Evolutionary conservation across 1,139 yeast species (phyloP), one percentile per base, ranked within the genome.

Genomic region (Debaryomyces nepalensis): DNA sequence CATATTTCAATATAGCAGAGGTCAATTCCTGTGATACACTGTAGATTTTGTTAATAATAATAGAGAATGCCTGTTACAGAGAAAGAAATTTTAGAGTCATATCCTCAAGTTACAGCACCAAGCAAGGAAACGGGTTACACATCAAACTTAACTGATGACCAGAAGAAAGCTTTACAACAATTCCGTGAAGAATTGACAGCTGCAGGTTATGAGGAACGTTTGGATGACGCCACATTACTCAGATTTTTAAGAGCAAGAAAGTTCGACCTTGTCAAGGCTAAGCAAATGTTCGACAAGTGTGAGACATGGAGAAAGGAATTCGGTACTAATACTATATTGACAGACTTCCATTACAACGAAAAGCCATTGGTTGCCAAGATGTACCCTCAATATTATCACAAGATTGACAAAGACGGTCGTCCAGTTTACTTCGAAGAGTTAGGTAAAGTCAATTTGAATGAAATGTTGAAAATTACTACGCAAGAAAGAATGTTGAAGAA

Each of bases 381-480:
- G 69, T 93, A 93, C 66, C 99, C 99, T 23, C 97, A 91, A 69
- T 93, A 91, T 70, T 93, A 93, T 69, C 98, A 93, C 73, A 91
- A 93, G 75, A 88, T 93, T 35, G 99, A 93, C 66, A 88, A 79
- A 59, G 99, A 93, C 50, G 99, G 99, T 38, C 85, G 99, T 59
- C 99, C 99, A 3, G 85, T 90, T 41, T 93, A 93, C 69, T 78
- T 85, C 56, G 99, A 93, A 73, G 97, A 93, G 64, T 78, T 93
- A 53, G 99, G 99, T 44, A 73, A 83, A 44, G 97, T 93, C 49
- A 88, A 91, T 68, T 77, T 93, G 64, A 76, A 82, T 32, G 95
- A 89, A 64, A 87, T 93, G 96, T 82, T 88, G 74, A 87, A 89
- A 69, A 80, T 93, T 65, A 93, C 99, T 51, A 82, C 93, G 31